Evolutionary conservation across 2,329 filamentous ascomycete genomes (phyloP), one percentile per base, ranked within the genome.

Genomic region (Fusarium dimerum): DNA sequence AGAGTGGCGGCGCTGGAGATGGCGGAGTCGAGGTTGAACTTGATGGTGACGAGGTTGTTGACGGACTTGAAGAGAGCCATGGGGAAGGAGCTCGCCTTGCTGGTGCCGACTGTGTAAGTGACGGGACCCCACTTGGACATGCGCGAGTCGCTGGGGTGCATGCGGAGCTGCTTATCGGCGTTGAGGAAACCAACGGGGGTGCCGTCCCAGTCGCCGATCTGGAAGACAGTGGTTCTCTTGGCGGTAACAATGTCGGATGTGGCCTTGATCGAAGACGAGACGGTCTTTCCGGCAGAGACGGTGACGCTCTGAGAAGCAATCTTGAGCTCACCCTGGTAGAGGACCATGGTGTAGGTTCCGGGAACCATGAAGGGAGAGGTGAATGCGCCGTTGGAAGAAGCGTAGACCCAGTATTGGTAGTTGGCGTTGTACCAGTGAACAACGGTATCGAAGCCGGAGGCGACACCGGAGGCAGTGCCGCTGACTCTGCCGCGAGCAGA

Each of bases 271-370:
- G 79, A 76, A 45, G 76, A 73, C 3, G 73, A 76, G 0, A 75
- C 75, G 1, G 75, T 74, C 32, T 68, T 67, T 5, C 81, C 81
- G 1, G 79, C 78, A 2, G 71, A 72, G 40, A 86, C 80, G 0
- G 69, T 72, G 15, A 82, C 78, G 6, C 70, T 73, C 20, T 73
- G 69, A 3, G 75, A 74, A 5, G 78, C 80, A 9, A 85, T 80
- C 55, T 77, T 74, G 63, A 79, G 79, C 65, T 86, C 83, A 16
- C 74, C 78, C 59, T 83, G 81, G 68, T 85, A 86, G 38, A 88
- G 76, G 5, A 85, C 79, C 77, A 86, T 85, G n/a, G 82, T 86
- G 70, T 88, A 88, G 1, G 81, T 85, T 30, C 85, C 85, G 0
- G 84, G 81, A 62, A 84, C 85, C 85, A 88, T 88, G 50, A 78